phyloP scores from a whole-genome alignment of 1,284 basidiomycete genomes.

The Melampsora larici-populina region DNA sequence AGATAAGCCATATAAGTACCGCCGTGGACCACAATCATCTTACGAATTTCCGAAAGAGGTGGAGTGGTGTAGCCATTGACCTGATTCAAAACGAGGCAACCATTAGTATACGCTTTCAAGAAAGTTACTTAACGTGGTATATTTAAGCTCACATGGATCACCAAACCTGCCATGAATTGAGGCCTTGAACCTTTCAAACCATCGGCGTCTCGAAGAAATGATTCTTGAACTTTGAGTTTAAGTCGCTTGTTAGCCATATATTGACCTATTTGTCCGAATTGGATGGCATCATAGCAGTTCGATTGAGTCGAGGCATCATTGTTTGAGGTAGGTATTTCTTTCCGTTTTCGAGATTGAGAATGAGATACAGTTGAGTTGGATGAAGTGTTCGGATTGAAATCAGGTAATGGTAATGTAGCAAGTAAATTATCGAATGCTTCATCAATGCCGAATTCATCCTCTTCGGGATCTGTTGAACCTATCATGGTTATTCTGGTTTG shows the following conservation, averaged over 20 bases:
- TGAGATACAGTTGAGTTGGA: too few relatives aligned
- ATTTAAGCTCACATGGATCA: slow-evolving; percentile 66
- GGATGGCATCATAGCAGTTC: slow-evolving; percentile 65
- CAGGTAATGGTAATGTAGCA: slow-evolving; percentile 22
- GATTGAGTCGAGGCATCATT: too few relatives aligned
- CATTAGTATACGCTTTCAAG: not conserved
- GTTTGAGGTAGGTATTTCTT: too few relatives aligned
- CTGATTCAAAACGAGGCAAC: slow-evolving; percentile 55
- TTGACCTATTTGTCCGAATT: slow-evolving; percentile 76
- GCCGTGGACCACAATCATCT: slow-evolving; percentile 76
- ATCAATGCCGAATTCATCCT: not conserved
- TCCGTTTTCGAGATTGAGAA: too few relatives aligned
- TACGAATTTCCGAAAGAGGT: slow-evolving; percentile 76
- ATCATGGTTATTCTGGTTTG: too few relatives aligned
- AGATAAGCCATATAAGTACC: slow-evolving; percentile 80
- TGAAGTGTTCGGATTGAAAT: too few relatives aligned
- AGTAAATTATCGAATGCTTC: slow-evolving; percentile 34
- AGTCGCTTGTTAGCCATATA: slow-evolving; percentile 86
- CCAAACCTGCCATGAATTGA: slow-evolving; percentile 68
- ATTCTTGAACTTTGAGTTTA: slow-evolving; percentile 60
- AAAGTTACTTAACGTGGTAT: not conserved
- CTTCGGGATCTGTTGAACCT: too few relatives aligned
- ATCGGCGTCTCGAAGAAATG: slow-evolving; percentile 45
- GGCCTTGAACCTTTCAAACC: slow-evolving; percentile 52
- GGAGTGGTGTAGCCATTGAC: slow-evolving; percentile 88